These are phyloP conservation scores for Rhodofomes roseus DNA, from an alignment of 1,284 basidiomycete species.

Conservation along the genomic window DNA sequence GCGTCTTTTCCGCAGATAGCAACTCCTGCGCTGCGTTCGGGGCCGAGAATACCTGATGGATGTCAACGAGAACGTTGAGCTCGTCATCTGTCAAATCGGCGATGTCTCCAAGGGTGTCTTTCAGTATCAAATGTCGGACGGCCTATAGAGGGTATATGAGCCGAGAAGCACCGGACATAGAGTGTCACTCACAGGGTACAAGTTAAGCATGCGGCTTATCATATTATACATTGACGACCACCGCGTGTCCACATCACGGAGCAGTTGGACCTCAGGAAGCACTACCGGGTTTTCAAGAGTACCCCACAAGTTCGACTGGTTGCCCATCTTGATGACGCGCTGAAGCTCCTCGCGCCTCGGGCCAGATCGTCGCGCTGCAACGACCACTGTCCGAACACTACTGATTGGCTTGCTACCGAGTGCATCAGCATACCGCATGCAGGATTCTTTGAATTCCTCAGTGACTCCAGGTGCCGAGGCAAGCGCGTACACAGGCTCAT, in stretches of 20 bases:
- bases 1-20: slow-evolving; percentile 24
- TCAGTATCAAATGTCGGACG: too few species aligned
- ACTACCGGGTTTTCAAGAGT: too few species aligned
- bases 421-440: too few species aligned
- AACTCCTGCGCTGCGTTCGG: slow-evolving; percentile 24
- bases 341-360: slow-evolving; percentile 17
- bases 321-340: slow-evolving; percentile 17
- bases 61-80: slow-evolving; percentile 9
- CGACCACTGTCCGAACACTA: too few species aligned
- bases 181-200: slow-evolving; percentile 14
- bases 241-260: slow-evolving; percentile 25
- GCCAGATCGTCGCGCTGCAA: too few species aligned
- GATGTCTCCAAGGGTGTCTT: too few species aligned
- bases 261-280: slow-evolving; percentile 15
- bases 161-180: neutral
- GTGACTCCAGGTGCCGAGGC: too few species aligned
- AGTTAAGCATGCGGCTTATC: slow-evolving; percentile 27
- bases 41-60: slow-evolving; percentile 12
- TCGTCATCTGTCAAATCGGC: neutral
- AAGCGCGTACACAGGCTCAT: neutral
- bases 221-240: slow-evolving; percentile 31
- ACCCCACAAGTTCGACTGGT: slow-evolving; percentile 7
- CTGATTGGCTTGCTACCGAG: too few species aligned
- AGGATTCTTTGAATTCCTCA: too few species aligned
- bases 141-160: too few species aligned